phyloP scores from a whole-genome alignment of 2,329 filamentous ascomycete species.

The Claviceps pazoutovae region DNA sequence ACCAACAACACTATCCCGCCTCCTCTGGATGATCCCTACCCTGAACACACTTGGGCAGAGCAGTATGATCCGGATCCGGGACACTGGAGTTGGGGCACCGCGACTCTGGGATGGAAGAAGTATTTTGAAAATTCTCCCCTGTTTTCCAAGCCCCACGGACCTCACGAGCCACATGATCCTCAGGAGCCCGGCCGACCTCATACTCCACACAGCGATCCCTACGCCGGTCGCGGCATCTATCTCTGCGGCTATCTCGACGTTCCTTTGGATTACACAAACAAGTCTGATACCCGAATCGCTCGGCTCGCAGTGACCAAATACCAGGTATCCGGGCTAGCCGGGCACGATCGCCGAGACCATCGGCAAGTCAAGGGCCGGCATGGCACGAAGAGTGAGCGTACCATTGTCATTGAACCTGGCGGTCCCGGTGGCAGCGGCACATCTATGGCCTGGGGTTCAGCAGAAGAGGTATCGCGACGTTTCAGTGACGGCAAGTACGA shows the following conservation, averaged over 20 bases:
- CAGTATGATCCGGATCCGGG: constrained; percentile 29
- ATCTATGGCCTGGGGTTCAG: constrained; percentile 23
- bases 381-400: constrained; percentile 28
- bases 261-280: constrained; percentile 33
- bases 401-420: constrained; percentile 36
- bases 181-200: too few relatives aligned
- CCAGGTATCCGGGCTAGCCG: constrained; percentile 31
- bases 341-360: constrained; percentile 6
- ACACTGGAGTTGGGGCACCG: constrained; percentile 32
- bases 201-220: constrained; percentile 15
- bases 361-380: background rate
- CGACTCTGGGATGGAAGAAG: background rate
- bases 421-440: constrained; percentile 36
- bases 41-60: constrained; percentile 24
- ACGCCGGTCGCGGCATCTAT: constrained; percentile 28
- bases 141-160: background rate
- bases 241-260: constrained; percentile 35
- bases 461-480: constrained; percentile 23
- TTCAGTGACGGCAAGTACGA: constrained; percentile 30
- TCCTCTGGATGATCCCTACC: constrained; percentile 23
- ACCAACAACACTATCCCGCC: constrained; percentile 27
- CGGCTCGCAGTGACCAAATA: constrained; percentile 36
- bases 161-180: too few relatives aligned
- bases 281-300: constrained; percentile 26
- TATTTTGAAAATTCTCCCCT: background rate